Evolutionary conservation across 2,329 filamentous ascomycete species (phyloP).

Genomic region (Trichoderma endophyticum): DNA sequence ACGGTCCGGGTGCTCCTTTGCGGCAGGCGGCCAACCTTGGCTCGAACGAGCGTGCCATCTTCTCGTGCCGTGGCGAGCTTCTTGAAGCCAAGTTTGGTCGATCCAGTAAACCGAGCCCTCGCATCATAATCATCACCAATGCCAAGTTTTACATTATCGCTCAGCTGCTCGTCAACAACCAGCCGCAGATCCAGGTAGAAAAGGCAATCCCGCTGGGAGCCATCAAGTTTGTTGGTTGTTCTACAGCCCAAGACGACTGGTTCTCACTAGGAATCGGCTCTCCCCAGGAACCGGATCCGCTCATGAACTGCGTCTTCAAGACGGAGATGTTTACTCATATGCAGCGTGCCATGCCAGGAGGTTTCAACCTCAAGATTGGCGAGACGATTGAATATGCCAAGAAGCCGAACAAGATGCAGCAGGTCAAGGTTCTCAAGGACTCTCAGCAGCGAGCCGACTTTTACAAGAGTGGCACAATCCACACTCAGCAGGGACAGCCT

Average conservation of each 20-base stretch:
- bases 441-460: constrained; percentile 71
- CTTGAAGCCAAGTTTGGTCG: constrained; percentile 93
- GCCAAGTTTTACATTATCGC: constrained; percentile 86
- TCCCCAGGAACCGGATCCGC: constrained; percentile 86
- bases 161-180: constrained; percentile 77
- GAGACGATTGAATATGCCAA: constrained; percentile 92
- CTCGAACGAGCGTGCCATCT: constrained; percentile 71
- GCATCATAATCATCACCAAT: constrained; percentile 79
- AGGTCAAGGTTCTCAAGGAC: constrained; percentile 89
- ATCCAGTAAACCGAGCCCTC: constrained; percentile 87
- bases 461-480: constrained; percentile 92
- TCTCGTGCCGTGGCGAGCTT: constrained; percentile 87
- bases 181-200: constrained; percentile 78
- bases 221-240: constrained; percentile 83
- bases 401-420: constrained; percentile 88
- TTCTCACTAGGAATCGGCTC: constrained; percentile 90
- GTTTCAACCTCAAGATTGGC: constrained; percentile 78
- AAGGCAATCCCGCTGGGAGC: constrained; percentile 77
- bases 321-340: constrained; percentile 96
- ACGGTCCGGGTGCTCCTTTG: constrained; percentile 77
- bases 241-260: constrained; percentile 89
- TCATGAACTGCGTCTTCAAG: constrained; percentile 91
- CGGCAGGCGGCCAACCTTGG: constrained; percentile 69
- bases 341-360: constrained; percentile 72
- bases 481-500: constrained; percentile 80